Evolutionary conservation across 164 flowering plant species (phyloP).

Genomic region (Malania oleifera): DNA sequence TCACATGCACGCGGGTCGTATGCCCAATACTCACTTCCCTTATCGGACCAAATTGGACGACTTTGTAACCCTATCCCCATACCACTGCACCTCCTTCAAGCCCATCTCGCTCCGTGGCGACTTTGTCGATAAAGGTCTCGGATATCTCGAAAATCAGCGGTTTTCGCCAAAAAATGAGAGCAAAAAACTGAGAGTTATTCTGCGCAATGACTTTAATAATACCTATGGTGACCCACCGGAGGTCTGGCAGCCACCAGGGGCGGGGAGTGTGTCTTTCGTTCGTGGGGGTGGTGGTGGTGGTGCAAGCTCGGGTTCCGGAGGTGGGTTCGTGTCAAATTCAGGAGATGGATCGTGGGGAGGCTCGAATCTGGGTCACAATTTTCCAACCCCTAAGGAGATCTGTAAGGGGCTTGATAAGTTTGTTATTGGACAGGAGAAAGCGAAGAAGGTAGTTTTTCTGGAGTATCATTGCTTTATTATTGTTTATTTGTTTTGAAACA

Average conservation of each 20-base stretch:
- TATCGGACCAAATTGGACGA: conserved; percentile 35
- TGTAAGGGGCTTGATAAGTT: conserved; percentile 86
- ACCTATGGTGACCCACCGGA: conserved; percentile 76
- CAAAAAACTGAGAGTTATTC: conserved; percentile 4
- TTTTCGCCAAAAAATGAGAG: not conserved
- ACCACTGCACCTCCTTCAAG: conserved; percentile 45
- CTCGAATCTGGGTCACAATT: conserved; percentile 59
- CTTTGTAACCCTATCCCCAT: conserved; percentile 27
- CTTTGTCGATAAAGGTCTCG: conserved; percentile 28
- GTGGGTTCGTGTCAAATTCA: conserved; percentile 41
- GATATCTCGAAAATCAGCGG: conserved; percentile 7
- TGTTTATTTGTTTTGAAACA: not conserved
- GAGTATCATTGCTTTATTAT: not conserved
- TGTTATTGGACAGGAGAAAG: conserved; percentile 90
- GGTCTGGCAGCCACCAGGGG: conserved; percentile 81
- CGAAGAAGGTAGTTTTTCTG: conserved; percentile 76
- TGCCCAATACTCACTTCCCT: conserved; percentile 23
- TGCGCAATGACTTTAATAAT: conserved; percentile 14
- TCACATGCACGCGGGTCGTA: conserved; percentile 46
- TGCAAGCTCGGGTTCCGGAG: conserved; percentile 27
- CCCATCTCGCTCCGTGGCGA: conserved; percentile 49
- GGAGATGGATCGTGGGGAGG: conserved; percentile 81
- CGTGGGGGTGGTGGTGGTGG: conserved; percentile 29
- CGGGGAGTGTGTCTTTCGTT: conserved; percentile 8
- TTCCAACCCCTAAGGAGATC: conserved; percentile 93